Base-by-base conservation (phyloP, 768 basidiomycete genomes). In the Suillus subalutaceus region DNA sequence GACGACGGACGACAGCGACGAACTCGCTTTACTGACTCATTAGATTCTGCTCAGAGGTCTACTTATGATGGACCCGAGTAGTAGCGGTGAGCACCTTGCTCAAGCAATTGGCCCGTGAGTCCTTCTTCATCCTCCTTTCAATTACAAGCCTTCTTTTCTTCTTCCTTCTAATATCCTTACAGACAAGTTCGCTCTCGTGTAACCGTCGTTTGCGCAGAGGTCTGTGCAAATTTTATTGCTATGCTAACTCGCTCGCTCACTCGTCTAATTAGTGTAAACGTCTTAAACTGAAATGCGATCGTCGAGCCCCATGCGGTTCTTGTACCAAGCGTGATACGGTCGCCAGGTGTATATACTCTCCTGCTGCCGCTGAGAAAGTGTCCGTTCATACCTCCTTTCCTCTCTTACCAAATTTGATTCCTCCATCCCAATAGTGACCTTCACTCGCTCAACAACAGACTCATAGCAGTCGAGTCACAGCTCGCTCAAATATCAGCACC, bases 361-460 rank as follows among this genome's bases (percentile, higher is more conserved):
- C 90, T 30, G 92, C 90, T 18, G 93, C 93, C 0, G 88, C 91
- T 20, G 93, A 94, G 79, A 94, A 94, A 85, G 88, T 94, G 88
- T 91, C 65, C 62, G 88, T 81, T 26, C 46, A 60, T 68, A 67
- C 69, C 46, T 69, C 8, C 26, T 44, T 43, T 13, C 13, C 6
- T 3, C 38, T 30, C 35, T 20, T 7, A 55, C 40, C 23, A 57
- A 16, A 7, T 56, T 67, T 58, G 38, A 32, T 16, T 62, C 41
- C 41, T 43, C 52, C 1, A 37, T 37, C 59, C 43, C 32, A 57
- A 4, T 71, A 91, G 90, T 53, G 93, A 94, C 75, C 81, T 94
- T 2, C 92, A 94, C 72, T 91, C 91, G 1, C 83, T 94, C 48
- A 90, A 94, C 72, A 94, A 94, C 75, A 86, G 92, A 15, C 82